These are phyloP conservation scores for Cyberlindnera sargentensis DNA, from an alignment of 805 yeast genomes.

Conservation along the genomic window DNA sequence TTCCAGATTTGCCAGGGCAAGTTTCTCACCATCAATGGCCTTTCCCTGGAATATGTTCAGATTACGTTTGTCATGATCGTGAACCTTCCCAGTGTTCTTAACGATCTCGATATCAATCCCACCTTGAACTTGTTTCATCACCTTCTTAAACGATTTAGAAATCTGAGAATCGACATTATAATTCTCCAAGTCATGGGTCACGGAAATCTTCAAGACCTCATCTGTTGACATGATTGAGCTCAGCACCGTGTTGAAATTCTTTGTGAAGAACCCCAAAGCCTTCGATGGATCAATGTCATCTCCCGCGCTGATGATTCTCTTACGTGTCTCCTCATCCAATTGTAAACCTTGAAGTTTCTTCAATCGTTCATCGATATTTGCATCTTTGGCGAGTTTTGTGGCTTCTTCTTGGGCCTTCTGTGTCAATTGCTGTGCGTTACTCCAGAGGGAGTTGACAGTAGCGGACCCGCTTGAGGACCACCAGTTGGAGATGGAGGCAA, in stretches of 20 bases:
- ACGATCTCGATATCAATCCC: constrained; percentile 53
- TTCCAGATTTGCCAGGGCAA: constrained; percentile 82
- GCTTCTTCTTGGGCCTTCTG: constrained; percentile 30
- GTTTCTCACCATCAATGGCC: constrained; percentile 76
- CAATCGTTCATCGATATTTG: constrained; percentile 22
- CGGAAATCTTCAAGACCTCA: constrained; percentile 53
- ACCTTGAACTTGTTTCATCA: constrained; percentile 73
- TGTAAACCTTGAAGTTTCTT: constrained; percentile 27
- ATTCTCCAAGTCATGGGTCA: constrained; percentile 62
- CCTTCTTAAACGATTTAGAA: constrained; percentile 48
- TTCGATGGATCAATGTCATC: constrained; percentile 17
- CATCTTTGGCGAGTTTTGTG: constrained; percentile 25
- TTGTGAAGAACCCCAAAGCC: constrained; percentile 21
- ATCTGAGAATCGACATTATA: constrained; percentile 43
- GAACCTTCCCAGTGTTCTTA: constrained; percentile 16
- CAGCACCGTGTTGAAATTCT: constrained; percentile 24
- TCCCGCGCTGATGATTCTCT: constrained; percentile 20
- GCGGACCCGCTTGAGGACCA: constrained; percentile 66
- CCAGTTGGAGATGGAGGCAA: constrained; percentile 63
- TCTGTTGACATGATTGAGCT: constrained; percentile 27
- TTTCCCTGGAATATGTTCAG: constrained; percentile 74
- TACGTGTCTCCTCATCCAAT: constrained; percentile 13
- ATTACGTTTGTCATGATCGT: constrained; percentile 27
- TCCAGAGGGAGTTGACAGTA: constrained; percentile 63
- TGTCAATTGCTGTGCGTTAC: constrained; percentile 46